Evolutionary conservation across 331 rosid genomes (phyloP).

Genomic region (Telfairia occidentalis): DNA sequence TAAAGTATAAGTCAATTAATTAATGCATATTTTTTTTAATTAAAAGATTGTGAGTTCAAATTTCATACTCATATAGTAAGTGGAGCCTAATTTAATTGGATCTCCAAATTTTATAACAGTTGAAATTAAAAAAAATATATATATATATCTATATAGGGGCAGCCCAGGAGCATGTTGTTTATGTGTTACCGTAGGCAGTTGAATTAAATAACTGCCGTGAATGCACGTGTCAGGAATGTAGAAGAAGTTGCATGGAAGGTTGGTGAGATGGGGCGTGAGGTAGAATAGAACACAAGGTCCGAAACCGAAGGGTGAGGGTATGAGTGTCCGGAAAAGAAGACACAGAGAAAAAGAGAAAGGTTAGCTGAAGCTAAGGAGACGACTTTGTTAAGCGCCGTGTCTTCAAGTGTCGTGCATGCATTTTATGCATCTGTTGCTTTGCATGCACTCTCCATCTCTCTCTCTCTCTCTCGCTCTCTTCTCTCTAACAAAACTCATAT

Average conservation of each 20-base stretch:
- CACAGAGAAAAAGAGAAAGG: background rate
- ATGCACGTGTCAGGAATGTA: background rate
- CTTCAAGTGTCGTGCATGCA: conserved; percentile 99
- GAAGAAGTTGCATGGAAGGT: background rate
- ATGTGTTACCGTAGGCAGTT: background rate
- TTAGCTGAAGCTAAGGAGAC: conserved; percentile 7
- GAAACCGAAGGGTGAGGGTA: conserved; percentile 33
- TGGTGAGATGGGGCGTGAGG: background rate
- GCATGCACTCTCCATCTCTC: conserved; percentile 72
- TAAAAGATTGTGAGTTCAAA: too few relatives aligned
- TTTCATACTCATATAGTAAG: too few relatives aligned
- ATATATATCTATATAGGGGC: too few relatives aligned
- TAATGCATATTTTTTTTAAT: too few relatives aligned
- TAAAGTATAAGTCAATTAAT: too few relatives aligned
- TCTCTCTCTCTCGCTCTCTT: background rate
- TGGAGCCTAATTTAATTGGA: too few relatives aligned
- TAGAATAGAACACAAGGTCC: too few relatives aligned
- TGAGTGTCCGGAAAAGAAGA: conserved; percentile 25
- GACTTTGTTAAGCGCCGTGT: conserved; percentile 49
- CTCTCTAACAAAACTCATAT: too few relatives aligned
- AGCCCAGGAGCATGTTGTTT: too few relatives aligned
- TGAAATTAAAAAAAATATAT: too few relatives aligned
- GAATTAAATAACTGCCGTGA: background rate
- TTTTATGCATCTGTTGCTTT: conserved; percentile 82
- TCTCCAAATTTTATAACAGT: too few relatives aligned